Evolutionary conservation across 495 filamentous ascomycete species (phyloP).

Genomic region (Tuber aestivum): DNA sequence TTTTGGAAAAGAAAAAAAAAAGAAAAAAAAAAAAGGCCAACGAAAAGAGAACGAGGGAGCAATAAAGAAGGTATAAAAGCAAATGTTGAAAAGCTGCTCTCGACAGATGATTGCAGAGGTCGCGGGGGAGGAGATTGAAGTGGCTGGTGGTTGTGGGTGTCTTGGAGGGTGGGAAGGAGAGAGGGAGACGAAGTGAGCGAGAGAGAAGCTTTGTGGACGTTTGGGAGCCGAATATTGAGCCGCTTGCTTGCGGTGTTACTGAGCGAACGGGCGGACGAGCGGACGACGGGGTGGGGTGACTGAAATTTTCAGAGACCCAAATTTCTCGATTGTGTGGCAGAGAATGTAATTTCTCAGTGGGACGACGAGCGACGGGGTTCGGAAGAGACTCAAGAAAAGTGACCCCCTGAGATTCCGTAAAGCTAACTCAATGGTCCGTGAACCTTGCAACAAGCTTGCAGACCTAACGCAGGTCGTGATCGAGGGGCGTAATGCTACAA

Average conservation of each 20-base stretch:
- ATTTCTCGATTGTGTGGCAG: background rate
- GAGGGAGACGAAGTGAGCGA: background rate
- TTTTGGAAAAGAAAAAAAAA: background rate
- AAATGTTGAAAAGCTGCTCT: background rate
- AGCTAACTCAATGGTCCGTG: background rate
- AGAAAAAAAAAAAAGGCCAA: slow-evolving; percentile 2
- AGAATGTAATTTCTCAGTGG: background rate
- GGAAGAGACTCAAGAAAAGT: background rate
- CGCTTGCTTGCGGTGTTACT: background rate
- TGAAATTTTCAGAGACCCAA: background rate
- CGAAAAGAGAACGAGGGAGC: slow-evolving; percentile 3
- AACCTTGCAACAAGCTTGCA: background rate
- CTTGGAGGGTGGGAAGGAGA: background rate
- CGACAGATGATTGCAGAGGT: background rate
- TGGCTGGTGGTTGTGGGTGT: background rate
- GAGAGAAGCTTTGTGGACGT: slow-evolving; percentile 1
- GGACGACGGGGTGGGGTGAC: background rate
- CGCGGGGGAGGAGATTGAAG: background rate
- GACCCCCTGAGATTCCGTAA: background rate
- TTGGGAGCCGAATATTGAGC: background rate
- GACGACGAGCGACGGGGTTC: background rate
- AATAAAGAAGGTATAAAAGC: background rate
- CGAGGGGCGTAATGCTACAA: background rate
- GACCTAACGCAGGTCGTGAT: background rate
- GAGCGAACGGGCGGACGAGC: background rate